Base-by-base conservation (phyloP, 108 stramenopile species). In the Skeletonema potamos region DNA sequence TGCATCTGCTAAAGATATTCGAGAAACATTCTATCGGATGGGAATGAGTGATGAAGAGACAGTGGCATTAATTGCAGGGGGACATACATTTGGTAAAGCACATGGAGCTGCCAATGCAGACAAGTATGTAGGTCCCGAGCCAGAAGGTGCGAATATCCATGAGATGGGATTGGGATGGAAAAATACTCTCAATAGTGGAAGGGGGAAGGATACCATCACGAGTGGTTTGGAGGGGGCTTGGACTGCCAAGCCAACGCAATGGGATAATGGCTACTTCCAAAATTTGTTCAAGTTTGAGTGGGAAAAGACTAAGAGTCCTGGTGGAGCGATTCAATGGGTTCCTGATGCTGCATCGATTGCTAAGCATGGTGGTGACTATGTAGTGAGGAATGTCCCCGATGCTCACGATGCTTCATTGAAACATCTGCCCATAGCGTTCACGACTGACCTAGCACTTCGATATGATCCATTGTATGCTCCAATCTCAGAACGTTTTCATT, bases 31-130 rank as follows among this genome's bases (percentile, higher is more conserved):
- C 58, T 70, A 69, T 12, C 79, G 88, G 1, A 92, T 92, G 90
- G 87, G 86, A 2, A 89, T 92, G 88, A 81, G 82, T 54, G 90
- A 92, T 63, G 69, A 86, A 66, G 90, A 92, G 65, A 92, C 90
- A 2, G 90, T 92, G 15, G 90, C 90, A 34, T 64, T 92, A 30
- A 87, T 92, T 70, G 90, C 90, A 17, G 90, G 90, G 62, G 90
- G 90, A 20, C 90, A 92, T 62, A 91, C 90, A 2, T 89, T 92
- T 62, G 90, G 88, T n/a, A 92, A 92, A 57, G 74, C 84, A 3
- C 90, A 92, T 76, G 90, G 90, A 36, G 90, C 90, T 15, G 86
- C 77, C 0, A 63, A 86, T 73, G 61, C 87, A 3, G 68, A 68
- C 2, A 75, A 77, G 34, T 26, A 79, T 61, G 90, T 91, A 1